A percentile compares a stretch with the other conserved stretches of the same genome.
Conservation (phyloP, 257 asterid genomes). For the Anisodus tanguticus region DNA sequence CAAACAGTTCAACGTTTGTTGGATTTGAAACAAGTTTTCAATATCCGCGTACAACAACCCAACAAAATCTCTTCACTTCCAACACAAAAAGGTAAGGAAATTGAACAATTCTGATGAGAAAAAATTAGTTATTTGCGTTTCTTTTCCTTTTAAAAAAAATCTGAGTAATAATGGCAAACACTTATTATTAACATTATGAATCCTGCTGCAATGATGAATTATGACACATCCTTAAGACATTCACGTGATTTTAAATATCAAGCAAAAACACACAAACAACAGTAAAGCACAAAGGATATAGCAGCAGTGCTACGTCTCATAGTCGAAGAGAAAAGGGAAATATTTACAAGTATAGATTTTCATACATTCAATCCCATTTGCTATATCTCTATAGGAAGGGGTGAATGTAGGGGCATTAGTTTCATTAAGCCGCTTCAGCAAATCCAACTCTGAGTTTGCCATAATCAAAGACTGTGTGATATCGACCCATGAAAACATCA, state of each 20-base stretch:
- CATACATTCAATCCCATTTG: constrained; percentile 2
- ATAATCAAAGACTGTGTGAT: constrained; percentile 75
- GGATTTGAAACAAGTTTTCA: too few relatives aligned
- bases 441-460: constrained; percentile 71
- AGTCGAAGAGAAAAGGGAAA: not conserved
- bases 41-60: too few relatives aligned
- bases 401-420: not conserved
- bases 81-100: too few relatives aligned
- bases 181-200: not conserved
- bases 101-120: too few relatives aligned
- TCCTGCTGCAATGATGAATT: not conserved
- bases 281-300: not conserved
- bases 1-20: too few relatives aligned
- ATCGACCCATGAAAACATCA: constrained; percentile 82
- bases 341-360: constrained; percentile 14
- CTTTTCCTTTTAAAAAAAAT: too few relatives aligned
- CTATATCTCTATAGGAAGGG: not conserved
- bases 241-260: not conserved
- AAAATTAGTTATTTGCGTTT: too few relatives aligned
- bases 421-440: constrained; percentile 72
- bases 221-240: not conserved
- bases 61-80: too few relatives aligned
- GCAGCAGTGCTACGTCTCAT: not conserved
- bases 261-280: not conserved
- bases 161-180: not conserved